Evolutionary conservation across 2,329 filamentous ascomycete species (phyloP).

Genomic region (Lasiodiplodia citricola): DNA sequence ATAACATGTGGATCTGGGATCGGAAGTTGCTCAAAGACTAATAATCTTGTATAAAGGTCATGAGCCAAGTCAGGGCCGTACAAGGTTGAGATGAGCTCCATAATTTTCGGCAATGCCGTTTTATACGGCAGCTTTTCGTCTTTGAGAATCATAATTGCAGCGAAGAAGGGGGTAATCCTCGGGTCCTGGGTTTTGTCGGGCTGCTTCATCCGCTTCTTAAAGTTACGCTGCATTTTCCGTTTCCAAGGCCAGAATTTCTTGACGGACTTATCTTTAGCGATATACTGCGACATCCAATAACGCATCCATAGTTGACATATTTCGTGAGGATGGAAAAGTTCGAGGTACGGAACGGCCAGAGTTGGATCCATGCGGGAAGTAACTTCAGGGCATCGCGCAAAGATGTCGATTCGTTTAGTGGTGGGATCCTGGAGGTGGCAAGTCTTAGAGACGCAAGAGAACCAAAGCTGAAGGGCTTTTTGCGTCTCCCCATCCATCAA

Average conservation of each 20-base stretch:
- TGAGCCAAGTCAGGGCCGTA: background rate
- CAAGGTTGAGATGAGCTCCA: background rate
- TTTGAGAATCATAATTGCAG: background rate
- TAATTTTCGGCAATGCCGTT: background rate
- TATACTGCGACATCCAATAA: conserved; percentile 6
- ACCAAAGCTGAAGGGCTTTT: background rate
- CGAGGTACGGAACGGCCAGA: background rate
- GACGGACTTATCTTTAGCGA: background rate
- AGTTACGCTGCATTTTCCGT: too few species aligned
- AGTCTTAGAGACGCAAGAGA: background rate
- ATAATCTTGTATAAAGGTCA: background rate
- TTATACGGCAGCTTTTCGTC: background rate
- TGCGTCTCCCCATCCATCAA: background rate
- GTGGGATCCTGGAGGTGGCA: background rate
- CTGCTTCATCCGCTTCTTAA: background rate
- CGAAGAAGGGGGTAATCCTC: background rate
- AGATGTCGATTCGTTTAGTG: background rate
- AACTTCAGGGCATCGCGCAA: background rate
- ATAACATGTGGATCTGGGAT: background rate
- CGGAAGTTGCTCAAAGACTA: background rate
- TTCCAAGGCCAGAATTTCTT: background rate
- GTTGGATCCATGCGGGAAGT: conserved; percentile 1
- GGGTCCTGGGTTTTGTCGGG: background rate
- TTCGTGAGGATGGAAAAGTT: background rate
- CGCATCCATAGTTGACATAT: background rate